phyloP scores from a whole-genome alignment of 73 alveolate species.

The Paramecium bursaria region DNA sequence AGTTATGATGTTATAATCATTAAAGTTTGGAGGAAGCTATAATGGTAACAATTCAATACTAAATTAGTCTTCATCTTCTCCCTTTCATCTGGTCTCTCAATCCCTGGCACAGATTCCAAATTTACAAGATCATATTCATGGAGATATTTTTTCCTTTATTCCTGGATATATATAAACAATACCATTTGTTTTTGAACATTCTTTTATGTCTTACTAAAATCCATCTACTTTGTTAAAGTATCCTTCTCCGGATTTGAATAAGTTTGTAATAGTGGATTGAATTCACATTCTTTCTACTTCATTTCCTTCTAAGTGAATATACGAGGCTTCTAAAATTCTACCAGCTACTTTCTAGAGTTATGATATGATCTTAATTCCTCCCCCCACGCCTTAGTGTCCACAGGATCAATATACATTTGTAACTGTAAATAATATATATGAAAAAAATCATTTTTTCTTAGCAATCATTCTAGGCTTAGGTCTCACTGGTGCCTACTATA shows the following conservation, averaged over 20 bases:
- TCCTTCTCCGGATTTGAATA: slow-evolving; percentile 30
- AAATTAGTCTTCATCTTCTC: slow-evolving; percentile 23
- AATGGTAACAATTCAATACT: no score
- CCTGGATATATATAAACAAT: not conserved
- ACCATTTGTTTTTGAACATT: slow-evolving; percentile 8
- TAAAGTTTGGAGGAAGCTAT: slow-evolving; percentile 56
- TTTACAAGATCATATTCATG: slow-evolving; percentile 52
- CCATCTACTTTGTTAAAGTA: not conserved
- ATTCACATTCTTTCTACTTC: slow-evolving; percentile 40
- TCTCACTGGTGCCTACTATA: no score
- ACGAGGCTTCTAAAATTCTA: slow-evolving; percentile 43
- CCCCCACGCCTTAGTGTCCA: slow-evolving; percentile 49
- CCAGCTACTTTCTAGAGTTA: slow-evolving; percentile 9
- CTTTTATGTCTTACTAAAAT: not conserved
- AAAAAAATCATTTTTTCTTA: no score
- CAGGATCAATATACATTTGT: slow-evolving; percentile 54
- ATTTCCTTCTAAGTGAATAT: slow-evolving; percentile 54
- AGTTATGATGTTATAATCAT: slow-evolving; percentile 49
- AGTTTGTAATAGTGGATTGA: slow-evolving; percentile 48
- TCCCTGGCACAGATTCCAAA: not conserved
- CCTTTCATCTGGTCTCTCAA: slow-evolving; percentile 55
- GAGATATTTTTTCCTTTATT: slow-evolving; percentile 30
- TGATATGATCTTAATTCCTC: slow-evolving; percentile 36
- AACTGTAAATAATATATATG: no score
- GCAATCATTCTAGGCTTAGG: no score